Conservation (phyloP, 805 yeast genomes). For the Tetrapisispora fleetii region DNA sequence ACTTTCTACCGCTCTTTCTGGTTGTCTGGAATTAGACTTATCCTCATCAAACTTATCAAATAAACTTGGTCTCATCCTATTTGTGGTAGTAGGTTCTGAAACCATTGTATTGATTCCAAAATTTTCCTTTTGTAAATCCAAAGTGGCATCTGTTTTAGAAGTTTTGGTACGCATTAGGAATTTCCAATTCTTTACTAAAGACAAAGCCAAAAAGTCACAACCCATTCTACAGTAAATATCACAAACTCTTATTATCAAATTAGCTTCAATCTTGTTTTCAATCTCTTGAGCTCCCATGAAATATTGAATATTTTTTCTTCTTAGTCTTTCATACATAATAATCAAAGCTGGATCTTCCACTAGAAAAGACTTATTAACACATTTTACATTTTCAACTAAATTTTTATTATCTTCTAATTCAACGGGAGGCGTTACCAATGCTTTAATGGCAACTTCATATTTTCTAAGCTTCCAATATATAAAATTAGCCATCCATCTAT, state of each 20-base stretch:
- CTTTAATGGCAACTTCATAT: slow-evolving; percentile 45
- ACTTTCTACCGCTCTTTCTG: neutral
- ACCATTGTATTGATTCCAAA: slow-evolving; percentile 6
- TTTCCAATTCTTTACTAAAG: slow-evolving; percentile 57
- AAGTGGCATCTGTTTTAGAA: slow-evolving; percentile 3
- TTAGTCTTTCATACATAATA: slow-evolving; percentile 50
- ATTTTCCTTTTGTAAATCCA: slow-evolving; percentile 3
- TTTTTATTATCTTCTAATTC: slow-evolving; percentile 27
- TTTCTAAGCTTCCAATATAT: slow-evolving; percentile 57
- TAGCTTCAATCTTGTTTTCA: slow-evolving; percentile 42
- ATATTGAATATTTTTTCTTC: slow-evolving; percentile 42
- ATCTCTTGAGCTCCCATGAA: slow-evolving; percentile 38
- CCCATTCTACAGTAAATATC: slow-evolving; percentile 80
- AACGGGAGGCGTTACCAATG: slow-evolving; percentile 50
- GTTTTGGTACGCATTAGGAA: slow-evolving; percentile 30
- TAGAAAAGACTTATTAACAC: slow-evolving; percentile 36
- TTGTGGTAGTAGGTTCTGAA: slow-evolving; percentile 16
- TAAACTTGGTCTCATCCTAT: slow-evolving; percentile 19
- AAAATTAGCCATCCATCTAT: slow-evolving; percentile 78
- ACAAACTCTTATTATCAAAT: slow-evolving; percentile 52
- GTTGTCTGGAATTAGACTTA: neutral
- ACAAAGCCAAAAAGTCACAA: slow-evolving; percentile 67
- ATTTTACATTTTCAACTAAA: slow-evolving; percentile 25
- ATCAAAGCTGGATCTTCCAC: slow-evolving; percentile 78
- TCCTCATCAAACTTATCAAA: slow-evolving; percentile 21